A percentile compares a stretch with the other conserved stretches of the same genome.
phyloP scores from a whole-genome alignment of 139 green algal species.

The Closterium sp. region DNA sequence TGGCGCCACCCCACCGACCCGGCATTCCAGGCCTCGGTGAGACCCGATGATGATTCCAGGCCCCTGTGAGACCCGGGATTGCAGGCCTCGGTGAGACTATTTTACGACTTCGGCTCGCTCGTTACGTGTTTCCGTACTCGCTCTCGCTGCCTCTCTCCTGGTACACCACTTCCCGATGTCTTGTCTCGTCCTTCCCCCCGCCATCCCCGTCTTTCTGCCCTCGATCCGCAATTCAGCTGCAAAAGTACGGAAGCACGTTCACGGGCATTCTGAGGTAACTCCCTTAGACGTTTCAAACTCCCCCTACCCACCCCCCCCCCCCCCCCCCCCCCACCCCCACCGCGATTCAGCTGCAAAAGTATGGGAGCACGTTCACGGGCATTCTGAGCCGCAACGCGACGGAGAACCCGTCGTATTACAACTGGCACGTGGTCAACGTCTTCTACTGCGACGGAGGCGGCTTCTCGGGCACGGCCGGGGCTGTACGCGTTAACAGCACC shows the following conservation, averaged over 20 bases:
- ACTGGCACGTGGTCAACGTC: background rate
- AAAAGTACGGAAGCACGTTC: slow-evolving; percentile 4
- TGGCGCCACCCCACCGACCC: background rate
- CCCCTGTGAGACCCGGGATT: too few relatives aligned
- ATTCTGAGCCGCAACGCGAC: background rate
- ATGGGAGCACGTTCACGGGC: background rate
- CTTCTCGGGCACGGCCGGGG: background rate
- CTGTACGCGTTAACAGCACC: background rate
- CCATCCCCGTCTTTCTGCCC: background rate
- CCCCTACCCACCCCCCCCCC: too few relatives aligned
- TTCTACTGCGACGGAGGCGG: slow-evolving; percentile 5
- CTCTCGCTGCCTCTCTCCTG: too few relatives aligned
- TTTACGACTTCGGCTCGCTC: too few relatives aligned
- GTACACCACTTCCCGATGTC: background rate
- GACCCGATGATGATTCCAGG: background rate
- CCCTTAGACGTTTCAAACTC: too few relatives aligned
- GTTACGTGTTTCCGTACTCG: too few relatives aligned
- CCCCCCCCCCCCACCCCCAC: too few relatives aligned
- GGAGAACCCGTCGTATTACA: background rate
- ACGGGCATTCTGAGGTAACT: too few relatives aligned
- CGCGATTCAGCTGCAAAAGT: background rate
- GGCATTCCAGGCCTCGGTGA: background rate
- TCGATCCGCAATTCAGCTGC: background rate
- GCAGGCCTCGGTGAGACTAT: too few relatives aligned
- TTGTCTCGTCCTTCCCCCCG: background rate